A percentile compares a stretch with the other conserved stretches of the same genome.
Evolutionary conservation across 345 rosid species (phyloP).

Genomic region (rapeseed (Brassica napus)): Da-Ae NC_063446.1:39291501-39292000

Average conservation of each 20-base stretch:
- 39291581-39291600: neutral
- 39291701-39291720: slow-evolving; percentile 94
- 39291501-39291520: slow-evolving; percentile 1
- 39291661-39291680: slow-evolving; percentile 96
- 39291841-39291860: slow-evolving; percentile 4
- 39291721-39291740: slow-evolving; percentile 94
- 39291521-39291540: slow-evolving; percentile 8
- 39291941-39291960: slow-evolving; percentile 22
- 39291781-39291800: slow-evolving; percentile 18
- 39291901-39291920: slow-evolving; percentile 41
- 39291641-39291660: slow-evolving; percentile 77
- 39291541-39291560: neutral
- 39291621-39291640: slow-evolving; percentile 99
- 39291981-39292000: slow-evolving; percentile 32
- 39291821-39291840: slow-evolving; percentile 19
- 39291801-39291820: neutral
- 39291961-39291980: slow-evolving; percentile 8
- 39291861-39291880: neutral
- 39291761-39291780: slow-evolving; percentile 50
- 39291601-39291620: slow-evolving; percentile 7
- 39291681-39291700: slow-evolving; percentile 78
- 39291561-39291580: slow-evolving; percentile 14
- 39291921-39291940: slow-evolving; percentile 34
- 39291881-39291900: slow-evolving; percentile 41
- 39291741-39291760: slow-evolving; percentile 86